Conservation (phyloP, 1,284 basidiomycete genomes). For the Apiotrichum laibachii region DNA sequence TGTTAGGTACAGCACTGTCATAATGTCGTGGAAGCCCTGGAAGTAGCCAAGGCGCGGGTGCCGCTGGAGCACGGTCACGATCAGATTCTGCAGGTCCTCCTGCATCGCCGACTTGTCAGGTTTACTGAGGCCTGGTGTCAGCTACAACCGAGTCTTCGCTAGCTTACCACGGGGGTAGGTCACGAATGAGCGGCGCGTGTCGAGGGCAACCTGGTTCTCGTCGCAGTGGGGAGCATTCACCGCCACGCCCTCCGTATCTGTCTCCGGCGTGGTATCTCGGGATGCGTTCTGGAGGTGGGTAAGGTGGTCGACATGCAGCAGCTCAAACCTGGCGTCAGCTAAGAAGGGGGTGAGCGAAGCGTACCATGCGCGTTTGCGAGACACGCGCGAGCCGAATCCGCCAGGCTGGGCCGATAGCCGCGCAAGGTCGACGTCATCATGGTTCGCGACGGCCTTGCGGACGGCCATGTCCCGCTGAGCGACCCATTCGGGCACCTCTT, state of each 20-base stretch:
- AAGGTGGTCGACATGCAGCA: conserved; percentile 22
- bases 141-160: not conserved
- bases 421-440: conserved; percentile 33
- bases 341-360: conserved; percentile 4
- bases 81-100: conserved; percentile 66
- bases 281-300: not conserved
- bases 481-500: conserved; percentile 26
- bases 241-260: conserved; percentile 9
- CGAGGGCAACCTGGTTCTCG: conserved; percentile 77
- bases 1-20: conserved; percentile 80
- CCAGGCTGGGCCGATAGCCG: conserved; percentile 43
- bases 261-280: not conserved
- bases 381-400: conserved; percentile 41
- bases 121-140: conserved; percentile 24
- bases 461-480: conserved; percentile 31
- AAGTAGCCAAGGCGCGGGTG: conserved; percentile 77
- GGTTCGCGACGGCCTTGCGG: conserved; percentile 30
- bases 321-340: conserved; percentile 30
- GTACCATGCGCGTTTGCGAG: conserved; percentile 44
- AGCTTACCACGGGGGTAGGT: conserved; percentile 74
- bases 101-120: conserved; percentile 58
- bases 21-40: conserved; percentile 91
- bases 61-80: conserved; percentile 69
- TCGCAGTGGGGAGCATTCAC: conserved; percentile 60
- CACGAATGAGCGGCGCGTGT: conserved; percentile 85